Base-by-base conservation (phyloP, 1,139 yeast genomes). In the Geotrichum klebahnii region DNA sequence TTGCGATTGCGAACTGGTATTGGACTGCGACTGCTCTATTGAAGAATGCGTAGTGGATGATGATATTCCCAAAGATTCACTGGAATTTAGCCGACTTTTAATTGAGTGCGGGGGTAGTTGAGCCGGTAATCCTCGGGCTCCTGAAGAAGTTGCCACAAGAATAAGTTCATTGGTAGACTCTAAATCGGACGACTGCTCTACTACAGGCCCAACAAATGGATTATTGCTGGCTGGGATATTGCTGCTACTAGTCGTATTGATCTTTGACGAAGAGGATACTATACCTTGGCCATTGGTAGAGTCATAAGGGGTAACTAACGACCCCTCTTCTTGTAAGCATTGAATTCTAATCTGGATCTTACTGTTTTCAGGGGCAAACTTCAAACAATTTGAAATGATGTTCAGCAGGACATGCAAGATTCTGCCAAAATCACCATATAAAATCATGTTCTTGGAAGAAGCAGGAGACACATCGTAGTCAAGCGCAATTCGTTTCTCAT, bases 401-500 rank as follows among this genome's bases (percentile, higher is more conserved):
- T 90, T 90, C 85, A 87, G 83, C 9, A 89, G 81, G 48, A 90
- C 81, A 66, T 90, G 97, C 50, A 85, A 80, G 42, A 90, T 84
- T 63, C 97, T 74, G 65, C 86, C 86, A 3, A 90, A 79, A 66
- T 92, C 97, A 5, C 96, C 97, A 66, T 76, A 79, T 3, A 90
- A 67, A 5, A 85, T 76, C 72, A 84, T 75, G 16, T 51, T 43
- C 9, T 45, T 57, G 5, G 52, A 31, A 6, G 55, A 41, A 12
- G 39, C 41, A n/a, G 94, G 94, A 49, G 71, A 74, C 19, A 85
- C 66, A 1, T 71, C 61, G 8, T 84, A 77, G 23, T 77, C 71
- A 39, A 86, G 72, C 52, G 76, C 75, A 4, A 86, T 92, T 52
- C 82, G 71, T 63, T 84, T 89, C 63, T 85, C 95, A 48, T 71